These are phyloP conservation scores for Alectoria sarmentosa DNA, from an alignment of 495 filamentous ascomycete species.

Conservation along the genomic window DNA sequence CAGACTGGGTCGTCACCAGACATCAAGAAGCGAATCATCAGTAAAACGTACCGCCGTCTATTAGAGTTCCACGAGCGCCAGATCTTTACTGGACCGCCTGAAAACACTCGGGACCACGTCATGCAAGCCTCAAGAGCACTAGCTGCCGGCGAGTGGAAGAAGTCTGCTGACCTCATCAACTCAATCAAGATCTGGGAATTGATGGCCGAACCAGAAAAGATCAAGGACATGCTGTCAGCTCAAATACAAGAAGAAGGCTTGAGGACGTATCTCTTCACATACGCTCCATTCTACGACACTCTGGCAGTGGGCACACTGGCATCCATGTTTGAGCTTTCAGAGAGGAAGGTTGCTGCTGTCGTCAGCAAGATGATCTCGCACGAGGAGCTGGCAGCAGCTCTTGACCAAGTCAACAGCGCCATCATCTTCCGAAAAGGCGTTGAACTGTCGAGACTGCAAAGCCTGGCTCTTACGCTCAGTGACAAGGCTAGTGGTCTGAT, in stretches of 20 bases:
- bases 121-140: constrained; percentile 98
- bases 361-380: constrained; percentile 99
- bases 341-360: constrained; percentile 85
- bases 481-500: constrained; percentile 95
- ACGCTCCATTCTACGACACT: constrained; percentile 98
- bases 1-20: constrained; percentile 95
- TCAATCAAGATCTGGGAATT: constrained; percentile 99
- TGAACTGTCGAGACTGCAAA: constrained; percentile 92
- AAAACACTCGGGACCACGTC: constrained; percentile 97
- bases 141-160: constrained; percentile 97
- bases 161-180: constrained; percentile 83
- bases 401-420: constrained; percentile 95
- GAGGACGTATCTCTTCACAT: constrained; percentile 98
- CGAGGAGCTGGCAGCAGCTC: constrained; percentile 89
- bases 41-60: constrained; percentile 98
- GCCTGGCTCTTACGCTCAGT: constrained; percentile 82
- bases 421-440: constrained; percentile 99
- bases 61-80: constrained; percentile 98
- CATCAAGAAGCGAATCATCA: constrained; percentile 95
- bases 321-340: constrained; percentile 89
- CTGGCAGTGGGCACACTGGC: constrained; percentile 77
- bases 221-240: constrained; percentile 93
- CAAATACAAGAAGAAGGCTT: constrained; percentile 98
- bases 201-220: constrained; percentile 74
- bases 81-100: constrained; percentile 95